These are phyloP conservation scores for Recurvomyces mirabilis DNA, from an alignment of 495 filamentous ascomycete genomes.

Conservation along the genomic window DNA sequence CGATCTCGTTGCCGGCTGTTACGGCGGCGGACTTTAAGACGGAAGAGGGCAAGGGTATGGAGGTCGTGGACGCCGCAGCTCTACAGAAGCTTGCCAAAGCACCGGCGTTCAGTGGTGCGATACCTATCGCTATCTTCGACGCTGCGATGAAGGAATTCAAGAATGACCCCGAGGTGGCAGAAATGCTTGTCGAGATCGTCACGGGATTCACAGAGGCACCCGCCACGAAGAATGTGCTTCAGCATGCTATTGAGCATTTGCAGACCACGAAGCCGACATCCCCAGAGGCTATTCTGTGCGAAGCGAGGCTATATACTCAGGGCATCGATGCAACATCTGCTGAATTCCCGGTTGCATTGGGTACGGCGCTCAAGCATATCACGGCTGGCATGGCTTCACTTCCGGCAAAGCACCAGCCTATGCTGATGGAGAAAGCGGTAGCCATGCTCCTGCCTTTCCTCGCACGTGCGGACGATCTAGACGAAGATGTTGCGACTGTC, in stretches of 20 bases:
- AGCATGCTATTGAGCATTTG: conserved; percentile 59
- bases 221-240: conserved; percentile 56
- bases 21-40: conserved; percentile 58
- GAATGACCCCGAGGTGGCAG: conserved; percentile 49
- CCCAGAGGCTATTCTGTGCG: conserved; percentile 53
- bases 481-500: conserved; percentile 12
- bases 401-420: background rate
- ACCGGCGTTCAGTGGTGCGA: conserved; percentile 77
- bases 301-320: conserved; percentile 56
- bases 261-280: conserved; percentile 31
- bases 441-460: conserved; percentile 9
- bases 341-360: conserved; percentile 62
- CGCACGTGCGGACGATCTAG: background rate
- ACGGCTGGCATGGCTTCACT: conserved; percentile 12
- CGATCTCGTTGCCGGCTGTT: conserved; percentile 51
- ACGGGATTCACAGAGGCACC: conserved; percentile 52
- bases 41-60: conserved; percentile 26
- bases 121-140: conserved; percentile 87
- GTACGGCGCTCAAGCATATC: conserved; percentile 51
- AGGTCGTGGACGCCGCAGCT: conserved; percentile 37
- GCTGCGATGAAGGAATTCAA: conserved; percentile 68
- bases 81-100: conserved; percentile 58
- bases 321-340: conserved; percentile 51
- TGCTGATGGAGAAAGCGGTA: conserved; percentile 11
- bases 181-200: conserved; percentile 71